A percentile compares a stretch with the other conserved stretches of the same genome.
phyloP scores from a whole-genome alignment of 768 basidiomycete species.

The Suillus discolor region DNA sequence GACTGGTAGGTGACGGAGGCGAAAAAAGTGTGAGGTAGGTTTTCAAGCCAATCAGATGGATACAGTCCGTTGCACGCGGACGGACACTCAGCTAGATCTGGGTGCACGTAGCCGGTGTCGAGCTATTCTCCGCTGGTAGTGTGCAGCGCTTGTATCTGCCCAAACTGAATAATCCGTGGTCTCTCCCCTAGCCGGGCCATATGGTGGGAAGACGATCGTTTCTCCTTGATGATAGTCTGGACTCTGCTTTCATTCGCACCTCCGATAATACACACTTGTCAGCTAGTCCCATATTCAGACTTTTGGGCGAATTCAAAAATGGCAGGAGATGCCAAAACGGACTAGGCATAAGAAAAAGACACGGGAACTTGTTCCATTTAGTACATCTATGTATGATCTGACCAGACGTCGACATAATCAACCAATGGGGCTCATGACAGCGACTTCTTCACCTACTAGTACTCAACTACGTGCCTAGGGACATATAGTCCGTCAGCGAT shows the following conservation, averaged over 20 bases:
- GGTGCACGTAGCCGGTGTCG: too few relatives aligned
- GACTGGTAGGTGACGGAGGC: too few relatives aligned
- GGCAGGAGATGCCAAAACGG: neutral
- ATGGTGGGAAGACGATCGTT: neutral
- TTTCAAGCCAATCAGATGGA: too few relatives aligned
- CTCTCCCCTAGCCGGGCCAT: neutral
- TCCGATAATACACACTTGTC: neutral
- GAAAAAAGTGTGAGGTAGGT: too few relatives aligned
- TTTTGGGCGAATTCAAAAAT: neutral
- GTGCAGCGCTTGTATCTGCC: constrained; percentile 67
- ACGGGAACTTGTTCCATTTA: neutral
- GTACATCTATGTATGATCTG: neutral
- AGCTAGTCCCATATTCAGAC: neutral
- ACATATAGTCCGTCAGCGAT: neutral
- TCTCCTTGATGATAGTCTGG: neutral
- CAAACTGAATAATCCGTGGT: constrained; percentile 60
- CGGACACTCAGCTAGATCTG: too few relatives aligned
- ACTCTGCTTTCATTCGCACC: too few relatives aligned
- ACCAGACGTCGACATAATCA: neutral
- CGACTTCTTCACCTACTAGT: neutral
- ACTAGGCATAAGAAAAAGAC: neutral
- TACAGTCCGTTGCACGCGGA: too few relatives aligned
- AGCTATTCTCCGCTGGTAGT: constrained; percentile 19
- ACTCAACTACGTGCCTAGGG: neutral
- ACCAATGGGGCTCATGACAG: neutral